phyloP scores from a whole-genome alignment of 1,284 basidiomycete genomes.

The Pterula multifida region DNA sequence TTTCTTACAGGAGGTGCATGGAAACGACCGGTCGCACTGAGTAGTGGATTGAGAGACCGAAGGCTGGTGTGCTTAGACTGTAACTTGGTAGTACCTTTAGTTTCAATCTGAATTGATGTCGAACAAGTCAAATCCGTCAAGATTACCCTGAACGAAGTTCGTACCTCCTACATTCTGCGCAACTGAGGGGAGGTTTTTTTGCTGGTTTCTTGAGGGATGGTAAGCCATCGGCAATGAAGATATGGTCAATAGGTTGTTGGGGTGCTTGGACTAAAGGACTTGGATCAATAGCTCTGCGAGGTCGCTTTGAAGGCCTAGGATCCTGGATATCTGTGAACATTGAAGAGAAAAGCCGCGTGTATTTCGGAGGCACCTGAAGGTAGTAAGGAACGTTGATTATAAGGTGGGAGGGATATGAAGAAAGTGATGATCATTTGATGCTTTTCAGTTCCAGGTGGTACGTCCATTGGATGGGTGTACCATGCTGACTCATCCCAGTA shows the following conservation, averaged over 20 bases:
- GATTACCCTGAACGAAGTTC: conserved; percentile 10
- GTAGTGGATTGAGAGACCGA: conserved; percentile 9
- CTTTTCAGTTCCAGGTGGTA: too few relatives aligned
- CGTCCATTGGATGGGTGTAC: too few relatives aligned
- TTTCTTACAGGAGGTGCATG: conserved; percentile 43
- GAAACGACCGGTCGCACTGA: conserved; percentile 49
- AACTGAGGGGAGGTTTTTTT: conserved; percentile 36
- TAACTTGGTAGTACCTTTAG: conserved; percentile 25
- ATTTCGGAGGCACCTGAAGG: conserved; percentile 1
- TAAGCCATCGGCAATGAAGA: conserved; percentile 27
- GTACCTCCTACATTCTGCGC: conserved; percentile 49
- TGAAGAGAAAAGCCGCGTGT: background rate
- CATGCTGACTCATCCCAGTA: background rate
- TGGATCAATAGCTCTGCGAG: background rate
- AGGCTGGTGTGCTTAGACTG: conserved; percentile 7
- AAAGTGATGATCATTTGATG: background rate
- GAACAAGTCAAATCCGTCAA: background rate
- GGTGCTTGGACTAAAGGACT: background rate
- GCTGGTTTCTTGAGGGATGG: conserved; percentile 20
- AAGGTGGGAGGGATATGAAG: background rate
- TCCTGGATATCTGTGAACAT: background rate
- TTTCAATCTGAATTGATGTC: conserved; percentile 25
- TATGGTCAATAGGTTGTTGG: conserved; percentile 23
- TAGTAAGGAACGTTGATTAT: conserved; percentile 1
- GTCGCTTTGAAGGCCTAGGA: background rate